These are phyloP conservation scores for Agrostemma githago DNA, from an alignment of 148 eudicot genomes.

Conservation along the genomic window DNA sequence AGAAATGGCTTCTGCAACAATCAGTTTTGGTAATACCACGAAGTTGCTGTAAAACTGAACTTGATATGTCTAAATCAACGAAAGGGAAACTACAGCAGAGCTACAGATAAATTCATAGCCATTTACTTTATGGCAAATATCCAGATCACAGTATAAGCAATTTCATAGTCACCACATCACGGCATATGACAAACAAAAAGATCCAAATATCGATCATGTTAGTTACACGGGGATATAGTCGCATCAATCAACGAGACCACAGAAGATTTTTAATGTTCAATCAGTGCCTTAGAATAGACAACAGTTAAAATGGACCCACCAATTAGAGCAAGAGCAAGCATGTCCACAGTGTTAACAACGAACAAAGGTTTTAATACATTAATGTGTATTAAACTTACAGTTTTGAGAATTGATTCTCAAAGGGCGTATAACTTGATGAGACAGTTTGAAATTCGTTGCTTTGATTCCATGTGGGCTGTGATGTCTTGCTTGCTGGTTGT, in stretches of 20 bases:
- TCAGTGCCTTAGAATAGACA: neutral
- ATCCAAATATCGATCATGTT: neutral
- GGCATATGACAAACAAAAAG: neutral
- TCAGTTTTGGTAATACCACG: neutral
- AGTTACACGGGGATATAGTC: neutral
- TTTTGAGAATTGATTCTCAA: slow-evolving; percentile 60
- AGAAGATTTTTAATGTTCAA: slow-evolving; percentile 4
- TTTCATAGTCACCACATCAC: neutral
- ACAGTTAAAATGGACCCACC: neutral
- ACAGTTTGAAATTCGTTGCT: slow-evolving; percentile 34
- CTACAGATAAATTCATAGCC: neutral
- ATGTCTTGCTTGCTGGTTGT: slow-evolving; percentile 36
- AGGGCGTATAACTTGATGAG: slow-evolving; percentile 33
- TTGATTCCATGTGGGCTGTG: slow-evolving; percentile 51
- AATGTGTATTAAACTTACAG: slow-evolving; percentile 48
- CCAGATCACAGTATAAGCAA: neutral
- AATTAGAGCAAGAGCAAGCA: neutral
- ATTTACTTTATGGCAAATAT: neutral
- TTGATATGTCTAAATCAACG: neutral
- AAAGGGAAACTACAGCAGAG: neutral
- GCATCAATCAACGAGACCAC: neutral
- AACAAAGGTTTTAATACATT: neutral
- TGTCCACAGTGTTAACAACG: neutral
- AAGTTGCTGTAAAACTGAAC: neutral
- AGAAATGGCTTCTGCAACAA: neutral